Base-by-base conservation (phyloP, 1,139 yeast species). In the Taphrina flavorubra region DNA sequence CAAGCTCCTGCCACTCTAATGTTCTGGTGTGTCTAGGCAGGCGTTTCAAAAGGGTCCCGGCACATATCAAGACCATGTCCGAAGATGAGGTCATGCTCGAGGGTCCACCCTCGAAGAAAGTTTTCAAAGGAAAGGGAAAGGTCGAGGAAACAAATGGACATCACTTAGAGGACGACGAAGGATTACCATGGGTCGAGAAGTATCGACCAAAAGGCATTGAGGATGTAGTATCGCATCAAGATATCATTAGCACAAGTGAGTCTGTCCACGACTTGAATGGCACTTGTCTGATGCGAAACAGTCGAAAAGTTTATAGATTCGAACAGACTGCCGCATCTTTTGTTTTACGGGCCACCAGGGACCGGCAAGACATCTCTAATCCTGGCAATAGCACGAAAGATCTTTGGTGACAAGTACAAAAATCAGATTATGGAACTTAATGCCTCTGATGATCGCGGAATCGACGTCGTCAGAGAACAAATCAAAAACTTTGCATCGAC, bases 321-420 rank as follows among this genome's bases (percentile, higher is more conserved):
- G 71, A 94, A 96, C 13, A 85, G 86, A 74, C 81, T 94, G 64
- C 99, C 99, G 1, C 98, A 94, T 77, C 90, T 92, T 96, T 80
- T 94, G 65, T 92, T 92, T 79, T 92, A 92, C 77, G 98, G 98
- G 0, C 97, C 98, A 4, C 97, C 98, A 63, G 98, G 98, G 42
- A 92, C 98, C 0, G 98, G 98, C 72, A 92, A 92, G 76, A 92
- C 98, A 0, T 91, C 97, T 0, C 92, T 97, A 0, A 88, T 92
- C 63, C 80, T 92, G 68, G 97, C 97, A 1, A 81, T 92, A 73
- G 92, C 97, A 0, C 88, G 87, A 74, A 92, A 90, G 75, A 79
- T 92, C 60, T 92, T 86, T 76, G 97, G 91, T n/a, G 98, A 92
- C 79, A 79, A 92, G 72, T 80, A 39, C 56, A 56, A 62, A n/a